Percentiles rank a stretch among this genome's conserved stretches.
Evolutionary conservation across 192 early-diverging fungal genomes (phyloP).

Genomic region (Mortierella alpina): DNA sequence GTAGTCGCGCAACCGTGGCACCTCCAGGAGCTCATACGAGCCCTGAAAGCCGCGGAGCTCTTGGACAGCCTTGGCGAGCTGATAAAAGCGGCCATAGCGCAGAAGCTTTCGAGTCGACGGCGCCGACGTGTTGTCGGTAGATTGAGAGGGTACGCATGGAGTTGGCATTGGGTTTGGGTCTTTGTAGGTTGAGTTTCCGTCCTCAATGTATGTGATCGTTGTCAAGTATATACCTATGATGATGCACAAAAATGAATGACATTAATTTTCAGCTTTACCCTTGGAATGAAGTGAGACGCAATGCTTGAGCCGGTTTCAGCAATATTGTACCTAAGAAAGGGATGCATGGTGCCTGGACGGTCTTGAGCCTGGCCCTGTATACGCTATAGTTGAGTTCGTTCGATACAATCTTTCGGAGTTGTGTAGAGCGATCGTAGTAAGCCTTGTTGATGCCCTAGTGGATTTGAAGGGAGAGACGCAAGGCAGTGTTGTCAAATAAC

Average conservation of each 20-base stretch:
- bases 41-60: constrained; percentile 42
- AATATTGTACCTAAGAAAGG: constrained; percentile 35
- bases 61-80: constrained; percentile 33
- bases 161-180: constrained; percentile 8
- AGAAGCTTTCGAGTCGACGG: constrained; percentile 17
- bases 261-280: not conserved
- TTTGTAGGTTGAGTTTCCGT: constrained; percentile 49
- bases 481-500: too few species aligned
- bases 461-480: too few species aligned
- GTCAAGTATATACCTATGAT: constrained; percentile 28
- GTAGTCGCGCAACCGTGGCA: constrained; percentile 48
- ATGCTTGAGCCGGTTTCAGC: too few species aligned
- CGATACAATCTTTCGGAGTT: constrained; percentile 34
- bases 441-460: constrained; percentile 36
- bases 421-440: constrained; percentile 28
- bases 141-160: not conserved
- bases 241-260: not conserved
- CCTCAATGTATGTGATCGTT: constrained; percentile 40
- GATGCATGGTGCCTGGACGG: constrained; percentile 40
- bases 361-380: constrained; percentile 40
- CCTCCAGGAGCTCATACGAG: constrained; percentile 49
- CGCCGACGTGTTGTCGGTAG: not conserved
- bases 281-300: not conserved
- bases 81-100: constrained; percentile 39
- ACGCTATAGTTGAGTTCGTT: constrained; percentile 34